Base-by-base conservation (phyloP, 139 green algal species). In the Edaphochlamys debaryana region DNA sequence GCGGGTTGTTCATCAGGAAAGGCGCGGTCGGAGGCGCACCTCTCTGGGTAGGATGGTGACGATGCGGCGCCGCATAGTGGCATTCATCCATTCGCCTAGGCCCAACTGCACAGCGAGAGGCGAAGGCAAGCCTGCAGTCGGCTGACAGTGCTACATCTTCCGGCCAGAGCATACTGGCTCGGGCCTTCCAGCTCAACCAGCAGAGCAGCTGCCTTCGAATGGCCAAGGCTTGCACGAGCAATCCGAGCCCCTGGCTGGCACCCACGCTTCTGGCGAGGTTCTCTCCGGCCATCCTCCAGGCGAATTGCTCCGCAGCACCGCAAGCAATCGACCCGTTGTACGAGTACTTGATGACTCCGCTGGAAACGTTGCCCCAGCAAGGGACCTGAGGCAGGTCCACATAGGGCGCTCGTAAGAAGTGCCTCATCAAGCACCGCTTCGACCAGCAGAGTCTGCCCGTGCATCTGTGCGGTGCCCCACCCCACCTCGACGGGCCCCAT, bases 291-390 rank as follows among this genome's bases (percentile, higher is more conserved):
- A 32, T 29, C 2, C 66, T 7, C 78, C 78, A 84, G 1, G 66
- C 37, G 36, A 60, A 84, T 37, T 84, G 78, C 78, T 84, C 78
- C 3, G 78, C 64, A 20, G 78, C 64, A 11, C 50, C 66, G 67
- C 78, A 84, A 36, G 22, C 45, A 3, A 6, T 22, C 0, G 48
- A 45, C 5, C 15, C 27, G 20, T 84, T 50, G 45, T 60, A 84
- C 2, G 38, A 13, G 66, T 69, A 84, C 25, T 9, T 34, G 1
- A 84, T 48, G 1, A 41, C 19, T 27, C 78, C 78, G 36, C 37
- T 84, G 11, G 5, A 25, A 0, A 84, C 66, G 0, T 36, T 60
- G 3, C 78, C 78, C 0, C 5, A 37, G 78, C 78, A 84, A 9
- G 66, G 40, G 1, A 76, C 63, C 66, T 76, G 50, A 45, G 27